Percentiles rank a stretch among this genome's conserved stretches.
These are phyloP conservation scores for Lanmaoa rubissima DNA, from an alignment of 768 basidiomycete species.

Conservation along the genomic window DNA sequence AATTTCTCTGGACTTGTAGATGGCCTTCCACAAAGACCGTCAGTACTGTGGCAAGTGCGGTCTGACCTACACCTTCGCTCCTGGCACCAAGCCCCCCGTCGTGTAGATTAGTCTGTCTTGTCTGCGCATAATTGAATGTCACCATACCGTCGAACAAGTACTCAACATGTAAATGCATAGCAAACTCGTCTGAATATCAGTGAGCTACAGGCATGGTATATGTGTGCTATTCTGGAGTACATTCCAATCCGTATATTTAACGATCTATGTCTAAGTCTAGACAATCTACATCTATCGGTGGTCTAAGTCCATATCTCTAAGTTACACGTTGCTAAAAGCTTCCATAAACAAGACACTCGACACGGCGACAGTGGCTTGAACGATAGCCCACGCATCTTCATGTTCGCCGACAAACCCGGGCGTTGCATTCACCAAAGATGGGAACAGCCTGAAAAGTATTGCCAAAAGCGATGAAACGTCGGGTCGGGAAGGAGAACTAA, in stretches of 20 bases:
- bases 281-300: neutral
- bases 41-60: constrained; percentile 98
- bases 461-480: constrained; percentile 28
- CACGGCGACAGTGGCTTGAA: constrained; percentile 9
- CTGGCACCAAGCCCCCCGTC: constrained; percentile 75
- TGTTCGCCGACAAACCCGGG: constrained; percentile 32
- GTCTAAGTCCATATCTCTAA: constrained; percentile 5
- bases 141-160: neutral
- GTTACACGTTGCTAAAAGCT: neutral
- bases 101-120: constrained; percentile 40
- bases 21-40: constrained; percentile 98
- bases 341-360: neutral
- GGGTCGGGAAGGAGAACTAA: constrained; percentile 33
- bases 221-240: neutral
- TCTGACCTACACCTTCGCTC: constrained; percentile 80
- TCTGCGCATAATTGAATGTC: constrained; percentile 12
- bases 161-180: neutral
- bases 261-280: constrained; percentile 1
- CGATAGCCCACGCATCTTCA: constrained; percentile 30
- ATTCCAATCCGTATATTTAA: neutral
- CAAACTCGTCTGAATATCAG: neutral
- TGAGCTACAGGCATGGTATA: neutral
- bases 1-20: constrained; percentile 46
- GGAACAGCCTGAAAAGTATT: constrained; percentile 39
- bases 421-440: constrained; percentile 36